phyloP scores from a whole-genome alignment of 2,329 filamentous ascomycete genomes.

The Pseudopithomyces maydicus region DNA sequence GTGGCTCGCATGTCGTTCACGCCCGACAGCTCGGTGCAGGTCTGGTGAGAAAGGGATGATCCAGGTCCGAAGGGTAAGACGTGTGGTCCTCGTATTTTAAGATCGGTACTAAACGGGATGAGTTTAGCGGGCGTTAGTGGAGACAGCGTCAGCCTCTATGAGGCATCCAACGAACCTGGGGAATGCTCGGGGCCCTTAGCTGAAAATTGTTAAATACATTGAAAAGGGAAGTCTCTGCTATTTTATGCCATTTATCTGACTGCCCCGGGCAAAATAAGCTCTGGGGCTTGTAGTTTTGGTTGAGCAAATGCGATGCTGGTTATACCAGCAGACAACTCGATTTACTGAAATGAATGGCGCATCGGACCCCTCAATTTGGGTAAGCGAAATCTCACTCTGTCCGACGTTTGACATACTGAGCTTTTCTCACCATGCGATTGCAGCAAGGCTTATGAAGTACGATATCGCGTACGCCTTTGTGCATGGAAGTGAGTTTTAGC shows the following conservation, averaged over 20 bases:
- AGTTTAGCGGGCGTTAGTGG: neutral
- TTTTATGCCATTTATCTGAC: neutral
- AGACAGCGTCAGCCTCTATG: neutral
- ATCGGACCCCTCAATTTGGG: no score
- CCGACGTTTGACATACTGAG: no score
- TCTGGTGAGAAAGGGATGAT: constrained; percentile 1
- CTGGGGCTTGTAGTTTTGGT: no score
- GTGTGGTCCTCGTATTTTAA: constrained; percentile 2
- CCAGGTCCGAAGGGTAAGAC: neutral
- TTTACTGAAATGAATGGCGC: no score
- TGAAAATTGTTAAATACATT: neutral
- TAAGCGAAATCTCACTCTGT: no score
- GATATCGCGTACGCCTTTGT: no score
- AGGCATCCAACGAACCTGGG: neutral
- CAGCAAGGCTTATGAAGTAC: no score
- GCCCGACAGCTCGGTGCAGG: neutral
- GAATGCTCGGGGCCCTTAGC: neutral
- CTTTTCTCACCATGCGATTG: no score
- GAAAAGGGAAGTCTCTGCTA: no score
- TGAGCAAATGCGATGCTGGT: no score
- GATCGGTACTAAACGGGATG: neutral
- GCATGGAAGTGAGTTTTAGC: no score
- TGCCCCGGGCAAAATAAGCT: neutral
- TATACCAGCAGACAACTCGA: no score
- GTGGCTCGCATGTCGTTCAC: neutral